Evolutionary conservation across 768 basidiomycete genomes (phyloP).

Genomic region (Lentinus tigrinus): DNA sequence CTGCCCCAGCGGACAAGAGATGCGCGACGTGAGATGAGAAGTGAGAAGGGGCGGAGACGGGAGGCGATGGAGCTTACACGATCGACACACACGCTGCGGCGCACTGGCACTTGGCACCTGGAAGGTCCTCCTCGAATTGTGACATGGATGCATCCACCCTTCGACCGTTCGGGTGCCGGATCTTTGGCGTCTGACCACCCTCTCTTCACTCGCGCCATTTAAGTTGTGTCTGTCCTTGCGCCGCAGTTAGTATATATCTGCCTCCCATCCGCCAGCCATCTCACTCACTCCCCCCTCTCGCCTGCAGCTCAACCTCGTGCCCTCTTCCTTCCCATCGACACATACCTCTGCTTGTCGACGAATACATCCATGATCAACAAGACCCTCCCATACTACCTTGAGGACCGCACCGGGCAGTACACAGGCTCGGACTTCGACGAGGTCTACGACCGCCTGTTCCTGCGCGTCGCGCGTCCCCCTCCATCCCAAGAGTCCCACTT

Average conservation of each 20-base stretch:
- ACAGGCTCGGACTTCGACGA: conserved; percentile 69
- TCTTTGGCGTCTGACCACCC: conserved; percentile 1
- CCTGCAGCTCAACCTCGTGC: not conserved
- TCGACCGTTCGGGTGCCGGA: not conserved
- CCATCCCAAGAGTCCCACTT: conserved; percentile 19
- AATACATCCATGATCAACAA: conserved; percentile 28
- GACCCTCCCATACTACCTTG: conserved; percentile 54
- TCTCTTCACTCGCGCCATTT: not conserved
- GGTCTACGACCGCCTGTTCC: conserved; percentile 73
- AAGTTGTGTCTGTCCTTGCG: not conserved
- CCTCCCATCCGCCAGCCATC: not conserved
- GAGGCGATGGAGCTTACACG: not conserved
- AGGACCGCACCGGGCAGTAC: conserved; percentile 63
- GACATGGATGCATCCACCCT: not conserved
- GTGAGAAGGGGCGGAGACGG: not conserved
- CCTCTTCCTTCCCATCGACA: not conserved
- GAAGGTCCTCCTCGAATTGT: not conserved
- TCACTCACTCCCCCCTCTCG: not conserved
- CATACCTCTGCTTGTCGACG: too few species aligned
- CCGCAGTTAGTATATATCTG: not conserved
- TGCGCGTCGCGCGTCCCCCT: conserved; percentile 55
- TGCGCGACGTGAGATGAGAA: not conserved
- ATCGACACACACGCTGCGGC: not conserved
- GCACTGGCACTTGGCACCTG: too few species aligned
- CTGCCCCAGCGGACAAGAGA: not conserved